Base-by-base conservation (phyloP, 1,139 yeast species). In the Debaryomyces robertsiae region DNA sequence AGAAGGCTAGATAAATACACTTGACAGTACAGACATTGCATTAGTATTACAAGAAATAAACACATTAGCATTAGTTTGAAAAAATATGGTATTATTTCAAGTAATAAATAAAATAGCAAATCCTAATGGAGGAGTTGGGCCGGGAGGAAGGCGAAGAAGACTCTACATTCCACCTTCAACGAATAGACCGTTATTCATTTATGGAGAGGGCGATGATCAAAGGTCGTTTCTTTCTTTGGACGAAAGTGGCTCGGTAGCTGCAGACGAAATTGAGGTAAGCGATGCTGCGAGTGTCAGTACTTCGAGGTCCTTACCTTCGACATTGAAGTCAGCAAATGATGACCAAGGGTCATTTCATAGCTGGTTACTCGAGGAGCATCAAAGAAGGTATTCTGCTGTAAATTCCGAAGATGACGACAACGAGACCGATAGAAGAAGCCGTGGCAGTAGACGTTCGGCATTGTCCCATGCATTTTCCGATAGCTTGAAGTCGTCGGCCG, bases 101-200 rank as follows among this genome's bases (percentile, higher is more conserved):
- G 53, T 67, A 9, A 70, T 73, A 38, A 73, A 73, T 48, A 61
- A 62, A 46, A 58, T 72, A 35, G 74, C 76, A 33, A 70, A 69
- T 48, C 75, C 76, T 14, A 60, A 61, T 36, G 63, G 65, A n/a
- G 60, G 60, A 7, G 54, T 53, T 2, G 68, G 67, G 16, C 66
- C 72, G 5, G 67, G 67, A 17, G 70, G 70, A 23, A 56, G 76
- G 39, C 58, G 77, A 42, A 58, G 77, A 44, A 58, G 74, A 36
- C 53, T 73, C 17, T 84, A 79, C 57, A 75, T 84, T n/a, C 88
- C 89, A 1, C 89, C 90, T 0, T 79, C 86, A 32, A 83, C 87
- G 1, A 76, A 79, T 49, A 76, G 78, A 39, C 90, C 90, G 1
- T 61, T 84, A 40, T 84, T 84, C 49, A 67, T 73, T 32, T 83